Evolutionary conservation across 306 rosid genomes (phyloP), one percentile per base, ranked within the genome.

Genomic region (Cicer cuneatum): DNA sequence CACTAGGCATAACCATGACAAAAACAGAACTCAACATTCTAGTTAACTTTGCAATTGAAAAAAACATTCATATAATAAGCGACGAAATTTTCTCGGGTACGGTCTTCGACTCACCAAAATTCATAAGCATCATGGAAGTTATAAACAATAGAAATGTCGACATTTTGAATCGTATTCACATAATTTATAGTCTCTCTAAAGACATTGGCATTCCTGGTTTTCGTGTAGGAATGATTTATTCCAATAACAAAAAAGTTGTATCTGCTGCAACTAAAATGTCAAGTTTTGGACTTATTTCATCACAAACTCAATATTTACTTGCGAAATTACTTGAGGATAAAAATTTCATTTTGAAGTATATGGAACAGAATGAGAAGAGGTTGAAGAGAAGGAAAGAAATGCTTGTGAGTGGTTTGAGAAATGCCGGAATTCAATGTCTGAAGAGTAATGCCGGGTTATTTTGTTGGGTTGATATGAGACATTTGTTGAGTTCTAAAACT

Each of bases 381-480:
- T 64, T 92, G 11, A 74, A 59, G 66, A 77, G 67, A 68, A 76
- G 89, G 5, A 90, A 66, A 82, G 86, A 80, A 21, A 78, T 78
- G 81, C 68, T 92, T 2, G 89, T 84, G 1, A 67, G 42, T 19
- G 92, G 93, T 2, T 86, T 92, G 1, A 71, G 66, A 6, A 77
- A 71, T 0, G 92, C 87, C 0, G 92, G 92, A 33, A 86, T 93
- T 1, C 10, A 11, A 15, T 93, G 93, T 37, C 53, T 89, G 83
- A 72, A 84, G 68, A 86, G 98, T 78, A 91, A 93, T 64, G 90
- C 93, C 0, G 90, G 96, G 29, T 54, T 93, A 80, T 93, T 91
- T 58, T 89, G 92, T 56, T 91, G 98, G 98, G 97, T 91, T 33
- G 97, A 93, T 75, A 89, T 91, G 98, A 85, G 91, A 24, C 78